phyloP scores from a whole-genome alignment of 2,329 filamentous ascomycete species.

The Penicillium sp. region DNA sequence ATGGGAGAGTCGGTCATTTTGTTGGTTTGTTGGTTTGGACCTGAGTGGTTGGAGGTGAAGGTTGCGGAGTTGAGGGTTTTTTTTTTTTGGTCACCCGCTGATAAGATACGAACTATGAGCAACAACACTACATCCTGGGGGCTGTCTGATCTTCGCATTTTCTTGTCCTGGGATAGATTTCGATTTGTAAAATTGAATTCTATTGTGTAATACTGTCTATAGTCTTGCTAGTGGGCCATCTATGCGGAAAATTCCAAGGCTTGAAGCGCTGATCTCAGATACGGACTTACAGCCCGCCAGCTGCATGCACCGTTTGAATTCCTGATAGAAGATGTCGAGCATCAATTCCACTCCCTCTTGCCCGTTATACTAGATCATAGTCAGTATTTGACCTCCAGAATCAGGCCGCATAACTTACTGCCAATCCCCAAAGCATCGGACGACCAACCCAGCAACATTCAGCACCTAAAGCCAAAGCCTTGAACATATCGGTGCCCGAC shows the following conservation, averaged over 20 bases:
- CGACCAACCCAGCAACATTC: constrained; percentile 35
- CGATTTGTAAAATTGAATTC: background rate
- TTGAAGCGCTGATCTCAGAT: constrained; percentile 24
- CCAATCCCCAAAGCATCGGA: constrained; percentile 36
- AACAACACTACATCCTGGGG: background rate
- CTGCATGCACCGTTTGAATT: constrained; percentile 34
- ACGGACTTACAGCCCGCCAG: constrained; percentile 28
- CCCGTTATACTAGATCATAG: constrained; percentile 27
- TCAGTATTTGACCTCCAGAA: constrained; percentile 2
- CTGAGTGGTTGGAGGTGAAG: background rate
- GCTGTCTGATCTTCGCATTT: background rate
- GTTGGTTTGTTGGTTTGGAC: background rate
- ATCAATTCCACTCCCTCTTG: constrained; percentile 34
- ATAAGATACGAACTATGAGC: background rate
- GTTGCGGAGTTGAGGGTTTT: constrained; percentile 11
- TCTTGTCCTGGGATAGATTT: background rate
- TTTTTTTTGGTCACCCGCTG: constrained; percentile 15
- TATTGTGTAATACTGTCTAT: background rate
- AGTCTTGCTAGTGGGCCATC: constrained; percentile 25
- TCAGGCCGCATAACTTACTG: constrained; percentile 23
- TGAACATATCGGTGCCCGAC: constrained; percentile 38
- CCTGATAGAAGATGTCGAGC: constrained; percentile 32
- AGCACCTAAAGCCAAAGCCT: constrained; percentile 37
- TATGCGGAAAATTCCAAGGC: constrained; percentile 19
- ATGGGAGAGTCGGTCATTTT: constrained; percentile 23